Conservation (phyloP, 1,139 yeast species). For the Protomyces inundatus region DNA sequence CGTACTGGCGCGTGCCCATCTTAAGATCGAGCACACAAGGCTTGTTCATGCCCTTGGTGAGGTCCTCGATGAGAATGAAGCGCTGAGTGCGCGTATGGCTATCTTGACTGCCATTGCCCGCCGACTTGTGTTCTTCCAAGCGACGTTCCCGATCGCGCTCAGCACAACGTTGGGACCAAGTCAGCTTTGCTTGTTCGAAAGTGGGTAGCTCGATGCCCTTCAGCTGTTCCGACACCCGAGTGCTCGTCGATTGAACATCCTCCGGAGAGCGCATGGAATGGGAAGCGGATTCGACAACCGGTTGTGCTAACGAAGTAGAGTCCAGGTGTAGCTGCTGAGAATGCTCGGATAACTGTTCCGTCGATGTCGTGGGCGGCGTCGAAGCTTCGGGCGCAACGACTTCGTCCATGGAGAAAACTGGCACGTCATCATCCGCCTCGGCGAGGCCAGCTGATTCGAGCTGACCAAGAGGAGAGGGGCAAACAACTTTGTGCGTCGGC, state of each 20-base stretch:
- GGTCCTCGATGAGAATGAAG: constrained; percentile 83
- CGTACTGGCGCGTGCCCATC: constrained; percentile 98
- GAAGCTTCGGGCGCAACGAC: background rate
- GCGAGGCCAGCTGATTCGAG: background rate
- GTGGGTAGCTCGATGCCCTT: constrained; percentile 11
- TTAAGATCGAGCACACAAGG: constrained; percentile 94
- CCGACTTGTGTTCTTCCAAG: background rate
- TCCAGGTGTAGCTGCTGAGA: background rate
- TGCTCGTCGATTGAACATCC: too few species aligned
- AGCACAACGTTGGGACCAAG: constrained; percentile 24
- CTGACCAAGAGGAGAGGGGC: background rate
- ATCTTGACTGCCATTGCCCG: background rate
- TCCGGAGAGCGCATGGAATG: too few species aligned
- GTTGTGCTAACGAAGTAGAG: too few species aligned
- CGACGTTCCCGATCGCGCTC: constrained; percentile 26
- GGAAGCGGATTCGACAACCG: too few species aligned
- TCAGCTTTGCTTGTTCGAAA: constrained; percentile 23
- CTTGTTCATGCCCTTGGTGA: constrained; percentile 70
- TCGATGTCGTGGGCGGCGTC: background rate
- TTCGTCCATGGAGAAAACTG: constrained; percentile 16
- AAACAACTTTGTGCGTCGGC: background rate
- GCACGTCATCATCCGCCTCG: background rate
- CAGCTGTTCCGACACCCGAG: background rate
- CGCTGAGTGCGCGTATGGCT: constrained; percentile 53
- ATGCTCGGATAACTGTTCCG: background rate